Evolutionary conservation across 345 rosid species (phyloP).

Genomic region (Trapa incisa): DNA sequence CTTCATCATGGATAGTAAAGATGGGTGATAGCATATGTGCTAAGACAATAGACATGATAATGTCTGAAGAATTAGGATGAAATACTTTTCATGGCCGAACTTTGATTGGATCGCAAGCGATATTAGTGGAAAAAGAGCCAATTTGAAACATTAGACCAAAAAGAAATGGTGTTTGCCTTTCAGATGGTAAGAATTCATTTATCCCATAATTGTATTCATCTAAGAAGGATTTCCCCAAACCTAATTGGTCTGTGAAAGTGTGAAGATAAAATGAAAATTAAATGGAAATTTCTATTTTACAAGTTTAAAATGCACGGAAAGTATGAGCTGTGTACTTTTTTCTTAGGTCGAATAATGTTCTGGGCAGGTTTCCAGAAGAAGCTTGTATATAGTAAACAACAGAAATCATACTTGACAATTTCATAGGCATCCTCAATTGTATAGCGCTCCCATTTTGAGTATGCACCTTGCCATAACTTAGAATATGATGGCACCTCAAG

Average conservation of each 20-base stretch:
- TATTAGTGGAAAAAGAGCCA: background rate
- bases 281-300: background rate
- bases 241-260: background rate
- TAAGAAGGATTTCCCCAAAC: background rate
- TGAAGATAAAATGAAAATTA: background rate
- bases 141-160: background rate
- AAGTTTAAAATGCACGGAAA: background rate
- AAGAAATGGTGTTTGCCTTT: background rate
- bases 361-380: background rate
- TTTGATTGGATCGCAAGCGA: background rate
- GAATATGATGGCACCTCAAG: constrained; percentile 75
- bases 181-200: background rate
- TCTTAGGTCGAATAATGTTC: background rate
- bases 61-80: background rate
- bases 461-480: constrained; percentile 83
- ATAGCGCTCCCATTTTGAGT: constrained; percentile 80
- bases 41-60: background rate
- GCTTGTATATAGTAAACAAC: background rate
- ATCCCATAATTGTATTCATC: background rate
- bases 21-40: background rate
- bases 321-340: background rate
- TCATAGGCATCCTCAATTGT: constrained; percentile 83
- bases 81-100: background rate
- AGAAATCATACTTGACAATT: constrained; percentile 56
- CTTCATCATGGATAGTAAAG: background rate